Percentiles rank a stretch among this genome's conserved stretches.
phyloP scores from a whole-genome alignment of 495 filamentous ascomycete species.

The Tuber indicum region DNA sequence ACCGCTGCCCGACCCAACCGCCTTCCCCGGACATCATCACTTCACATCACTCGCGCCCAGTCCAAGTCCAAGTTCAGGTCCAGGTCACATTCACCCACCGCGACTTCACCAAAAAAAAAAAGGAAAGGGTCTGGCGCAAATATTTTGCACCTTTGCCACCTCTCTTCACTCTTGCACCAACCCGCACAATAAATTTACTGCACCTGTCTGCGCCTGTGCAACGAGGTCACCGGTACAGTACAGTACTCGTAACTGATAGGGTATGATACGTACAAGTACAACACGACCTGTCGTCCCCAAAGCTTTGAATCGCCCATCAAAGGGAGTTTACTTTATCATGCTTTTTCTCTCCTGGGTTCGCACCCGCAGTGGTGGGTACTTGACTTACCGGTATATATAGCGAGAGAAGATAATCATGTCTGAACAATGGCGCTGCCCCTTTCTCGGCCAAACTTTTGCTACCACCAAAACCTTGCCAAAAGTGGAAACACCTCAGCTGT shows the following conservation, averaged over 20 bases:
- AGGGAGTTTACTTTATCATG: not conserved
- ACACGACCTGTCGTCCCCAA: not conserved
- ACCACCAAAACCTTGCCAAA: not conserved
- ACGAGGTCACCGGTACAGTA: not conserved
- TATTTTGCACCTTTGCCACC: not conserved
- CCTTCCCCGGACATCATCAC: not conserved
- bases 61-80: not conserved
- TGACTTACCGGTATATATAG: not conserved
- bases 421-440: not conserved
- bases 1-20: not conserved
- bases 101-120: not conserved
- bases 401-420: not conserved
- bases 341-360: not conserved
- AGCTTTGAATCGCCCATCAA: not conserved
- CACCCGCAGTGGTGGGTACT: not conserved
- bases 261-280: too few relatives aligned
- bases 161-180: not conserved
- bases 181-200: not conserved
- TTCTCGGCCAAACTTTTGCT: not conserved
- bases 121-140: not conserved
- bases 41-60: not conserved
- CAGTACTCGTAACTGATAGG: too few relatives aligned
- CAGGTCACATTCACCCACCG: not conserved
- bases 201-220: not conserved
- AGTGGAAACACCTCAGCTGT: not conserved